Percentiles rank a stretch among this genome's conserved stretches.
phyloP scores from a whole-genome alignment of 2,329 filamentous ascomycete genomes.

The Ophiostoma sp. region DNA sequence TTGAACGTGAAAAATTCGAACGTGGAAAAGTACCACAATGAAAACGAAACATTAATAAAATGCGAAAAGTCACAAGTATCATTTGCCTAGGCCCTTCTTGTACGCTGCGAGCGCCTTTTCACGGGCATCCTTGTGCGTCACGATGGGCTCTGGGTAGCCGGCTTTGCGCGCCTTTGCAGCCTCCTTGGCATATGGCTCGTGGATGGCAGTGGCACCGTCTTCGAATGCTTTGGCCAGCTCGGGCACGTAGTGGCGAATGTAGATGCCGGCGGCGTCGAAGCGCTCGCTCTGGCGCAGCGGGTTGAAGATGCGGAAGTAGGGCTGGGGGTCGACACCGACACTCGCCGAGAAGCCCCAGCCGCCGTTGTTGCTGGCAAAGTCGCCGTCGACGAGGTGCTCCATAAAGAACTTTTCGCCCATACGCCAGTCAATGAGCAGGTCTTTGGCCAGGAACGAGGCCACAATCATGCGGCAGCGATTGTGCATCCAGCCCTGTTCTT shows the following conservation, averaged over 20 bases:
- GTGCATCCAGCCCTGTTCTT: slow-evolving; percentile 68
- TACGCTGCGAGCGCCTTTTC: slow-evolving; percentile 43
- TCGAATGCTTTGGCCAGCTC: slow-evolving; percentile 58
- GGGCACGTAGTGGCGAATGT: slow-evolving; percentile 76
- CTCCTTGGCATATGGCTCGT: slow-evolving; percentile 66
- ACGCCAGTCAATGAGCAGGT: slow-evolving; percentile 77
- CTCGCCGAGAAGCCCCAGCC: slow-evolving; percentile 50
- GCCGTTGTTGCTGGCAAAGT: slow-evolving; percentile 72
- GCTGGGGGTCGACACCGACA: slow-evolving; percentile 47
- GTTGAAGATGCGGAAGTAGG: slow-evolving; percentile 89
- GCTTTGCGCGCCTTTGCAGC: slow-evolving; percentile 54
- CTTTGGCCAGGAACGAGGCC: slow-evolving; percentile 74
- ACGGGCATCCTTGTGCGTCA: slow-evolving; percentile 65
- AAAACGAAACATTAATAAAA: neutral
- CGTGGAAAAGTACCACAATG: neutral
- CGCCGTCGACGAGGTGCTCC: slow-evolving; percentile 71
- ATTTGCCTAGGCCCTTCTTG: slow-evolving; percentile 24
- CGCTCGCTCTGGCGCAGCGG: slow-evolving; percentile 78
- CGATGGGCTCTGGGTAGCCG: slow-evolving; percentile 70
- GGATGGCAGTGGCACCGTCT: slow-evolving; percentile 65
- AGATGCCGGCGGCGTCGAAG: slow-evolving; percentile 72
- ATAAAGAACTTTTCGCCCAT: slow-evolving; percentile 79
- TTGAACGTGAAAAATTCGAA: neutral
- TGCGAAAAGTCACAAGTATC: neutral
- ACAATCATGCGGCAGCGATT: slow-evolving; percentile 82